phyloP scores from a whole-genome alignment of 108 stramenopile genomes.

The Stephanodiscus triporus region DNA sequence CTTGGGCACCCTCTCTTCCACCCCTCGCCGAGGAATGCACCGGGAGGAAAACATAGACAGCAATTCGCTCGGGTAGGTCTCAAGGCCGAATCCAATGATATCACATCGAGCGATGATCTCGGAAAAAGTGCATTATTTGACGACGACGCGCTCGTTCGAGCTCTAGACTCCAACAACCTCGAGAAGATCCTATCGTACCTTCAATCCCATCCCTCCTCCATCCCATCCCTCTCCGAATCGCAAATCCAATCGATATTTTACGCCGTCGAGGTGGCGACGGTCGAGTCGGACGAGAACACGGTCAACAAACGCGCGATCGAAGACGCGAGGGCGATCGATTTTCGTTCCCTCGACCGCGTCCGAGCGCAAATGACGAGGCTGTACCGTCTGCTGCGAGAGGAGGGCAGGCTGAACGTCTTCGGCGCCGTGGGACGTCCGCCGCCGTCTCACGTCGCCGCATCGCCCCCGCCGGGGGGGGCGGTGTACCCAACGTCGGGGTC shows the following conservation, averaged over 20 bases:
- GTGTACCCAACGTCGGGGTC: slow-evolving; percentile 68
- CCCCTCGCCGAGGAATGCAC: not conserved
- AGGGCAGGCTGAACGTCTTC: slow-evolving; percentile 58
- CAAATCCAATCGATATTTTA: slow-evolving; percentile 59
- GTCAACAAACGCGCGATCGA: slow-evolving; percentile 46
- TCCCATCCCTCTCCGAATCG: slow-evolving; percentile 10
- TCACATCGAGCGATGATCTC: too few species aligned
- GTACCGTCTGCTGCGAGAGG: slow-evolving; percentile 61
- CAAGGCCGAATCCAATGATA: not conserved
- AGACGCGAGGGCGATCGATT: slow-evolving; percentile 50
- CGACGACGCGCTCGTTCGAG: slow-evolving; percentile 14
- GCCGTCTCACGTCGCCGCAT: not conserved
- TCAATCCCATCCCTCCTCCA: slow-evolving; percentile 18
- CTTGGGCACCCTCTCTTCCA: not conserved
- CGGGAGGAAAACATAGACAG: not conserved
- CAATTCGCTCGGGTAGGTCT: slow-evolving; percentile 1
- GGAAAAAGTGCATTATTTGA: not conserved
- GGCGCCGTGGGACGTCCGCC: slow-evolving; percentile 58
- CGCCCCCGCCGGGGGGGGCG: not conserved
- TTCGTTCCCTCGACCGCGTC: slow-evolving; percentile 57
- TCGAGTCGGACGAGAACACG: slow-evolving; percentile 61
- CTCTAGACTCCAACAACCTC: slow-evolving; percentile 37
- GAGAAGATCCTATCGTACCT: slow-evolving; percentile 40
- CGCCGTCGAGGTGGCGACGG: slow-evolving; percentile 73
- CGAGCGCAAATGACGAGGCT: slow-evolving; percentile 80